Base-by-base conservation (phyloP, 1,139 yeast genomes). In the Blastobotrys apis region DNA sequence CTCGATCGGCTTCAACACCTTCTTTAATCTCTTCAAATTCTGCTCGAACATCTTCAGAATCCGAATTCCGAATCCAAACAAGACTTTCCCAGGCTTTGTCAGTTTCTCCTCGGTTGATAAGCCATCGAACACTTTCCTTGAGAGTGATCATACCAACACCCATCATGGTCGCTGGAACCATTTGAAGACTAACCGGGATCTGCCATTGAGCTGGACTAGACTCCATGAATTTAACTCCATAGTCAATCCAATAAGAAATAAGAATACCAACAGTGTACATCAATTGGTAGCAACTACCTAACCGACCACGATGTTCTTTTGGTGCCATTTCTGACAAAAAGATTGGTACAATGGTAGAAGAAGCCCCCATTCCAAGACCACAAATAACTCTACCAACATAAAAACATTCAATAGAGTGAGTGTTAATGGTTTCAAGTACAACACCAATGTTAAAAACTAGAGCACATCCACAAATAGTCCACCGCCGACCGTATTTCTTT, bases 341-440 rank as follows among this genome's bases (percentile, higher is more conserved):
- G 8, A 52, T 40, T 2, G 58, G 58, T 8, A 48, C 52, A n/a
- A 48, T 46, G 13, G 52, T 46, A 26, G 51, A 45, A 16, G 49
- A 37, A 10, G 50, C 39, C 2, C 58, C 58, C 25, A 49, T 45
- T 8, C 56, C 58, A 32, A 81, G 52, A 51, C 94, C 94, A 12
- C 86, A 77, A 35, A 83, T 66, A 47, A 81, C 78, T 66, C 94
- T 75, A 17, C 86, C 84, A 23, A 71, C 56, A 37, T 54, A 55
- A 42, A 55, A 49, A 6, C 46, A 47, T 2, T 47, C 55, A 16
- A 55, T 29, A 20, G 26, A 34, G 9, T 55, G 51, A 10, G 41
- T 43, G 10, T 29, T 78, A 17, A 81, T 83, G 47, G 90, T 77
- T 66, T 90, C 97, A 52, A 88, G 69, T 37, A 78, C 21, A 8